Conservation (phyloP, 2,329 filamentous ascomycete species). For the Fusarium sp. region DNA sequence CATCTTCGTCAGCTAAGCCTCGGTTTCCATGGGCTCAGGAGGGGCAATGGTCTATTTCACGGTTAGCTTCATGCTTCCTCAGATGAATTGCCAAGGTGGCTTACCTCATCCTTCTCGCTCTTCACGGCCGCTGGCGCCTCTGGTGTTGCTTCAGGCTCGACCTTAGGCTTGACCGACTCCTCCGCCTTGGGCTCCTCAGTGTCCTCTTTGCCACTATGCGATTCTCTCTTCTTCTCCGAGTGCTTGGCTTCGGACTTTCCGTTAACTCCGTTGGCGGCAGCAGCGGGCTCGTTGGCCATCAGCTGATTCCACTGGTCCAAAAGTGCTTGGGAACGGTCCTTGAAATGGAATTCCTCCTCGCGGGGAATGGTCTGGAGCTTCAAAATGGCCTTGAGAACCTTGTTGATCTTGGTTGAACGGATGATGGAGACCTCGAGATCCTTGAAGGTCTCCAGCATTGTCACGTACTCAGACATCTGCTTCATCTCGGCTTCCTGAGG, state of each 20-base stretch:
- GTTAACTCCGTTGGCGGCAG: constrained; percentile 61
- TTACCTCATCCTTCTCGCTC: constrained; percentile 52
- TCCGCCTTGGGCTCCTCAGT: constrained; percentile 54
- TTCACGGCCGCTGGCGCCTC: constrained; percentile 38
- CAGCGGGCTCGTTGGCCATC: constrained; percentile 70
- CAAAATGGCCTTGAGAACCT: constrained; percentile 93
- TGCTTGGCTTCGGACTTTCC: constrained; percentile 54
- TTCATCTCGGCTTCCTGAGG: constrained; percentile 91
- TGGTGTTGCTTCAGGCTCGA: constrained; percentile 37
- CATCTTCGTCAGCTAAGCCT: constrained; percentile 44
- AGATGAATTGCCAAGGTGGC: background rate
- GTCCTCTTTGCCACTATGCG: constrained; percentile 56
- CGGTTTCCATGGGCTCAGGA: constrained; percentile 52
- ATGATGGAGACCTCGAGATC: constrained; percentile 93
- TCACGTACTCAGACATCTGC: constrained; percentile 80
- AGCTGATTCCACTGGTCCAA: constrained; percentile 92
- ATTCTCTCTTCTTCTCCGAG: constrained; percentile 56
- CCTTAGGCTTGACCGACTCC: constrained; percentile 42
- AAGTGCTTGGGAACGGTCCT: constrained; percentile 81
- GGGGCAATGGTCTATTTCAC: constrained; percentile 42
- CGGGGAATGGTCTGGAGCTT: constrained; percentile 88
- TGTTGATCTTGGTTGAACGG: constrained; percentile 95
- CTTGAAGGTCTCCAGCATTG: constrained; percentile 81
- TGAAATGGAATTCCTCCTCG: constrained; percentile 92
- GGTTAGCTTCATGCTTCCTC: constrained; percentile 20